Evolutionary conservation across 2,329 filamentous ascomycete genomes (phyloP).

Genomic region (Xylaria sp.): DNA sequence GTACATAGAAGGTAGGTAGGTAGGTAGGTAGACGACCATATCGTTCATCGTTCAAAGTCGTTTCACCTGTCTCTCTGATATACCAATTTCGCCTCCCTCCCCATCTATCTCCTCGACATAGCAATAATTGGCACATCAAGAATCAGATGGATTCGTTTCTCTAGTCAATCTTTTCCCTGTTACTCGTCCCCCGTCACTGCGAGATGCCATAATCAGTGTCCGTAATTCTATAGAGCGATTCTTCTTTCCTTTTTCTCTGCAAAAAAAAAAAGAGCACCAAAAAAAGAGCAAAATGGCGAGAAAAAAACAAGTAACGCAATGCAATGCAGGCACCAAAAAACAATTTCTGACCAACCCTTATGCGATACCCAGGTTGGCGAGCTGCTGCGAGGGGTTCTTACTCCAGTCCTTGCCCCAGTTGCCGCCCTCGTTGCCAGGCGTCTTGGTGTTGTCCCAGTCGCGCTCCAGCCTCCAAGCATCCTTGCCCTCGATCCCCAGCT

Average conservation of each 20-base stretch:
- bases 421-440: constrained; percentile 45
- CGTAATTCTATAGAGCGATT: constrained; percentile 12
- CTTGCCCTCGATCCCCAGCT: constrained; percentile 47
- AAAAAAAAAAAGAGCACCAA: not conserved
- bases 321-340: not conserved
- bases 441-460: constrained; percentile 51
- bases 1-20: constrained; percentile 5
- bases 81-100: not conserved
- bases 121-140: constrained; percentile 18
- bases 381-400: constrained; percentile 37
- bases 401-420: constrained; percentile 51
- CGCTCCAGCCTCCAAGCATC: constrained; percentile 54
- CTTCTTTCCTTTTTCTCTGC: not conserved
- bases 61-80: constrained; percentile 4
- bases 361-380: constrained; percentile 33
- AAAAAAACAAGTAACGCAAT: not conserved
- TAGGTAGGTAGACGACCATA: constrained; percentile 20
- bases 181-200: constrained; percentile 35
- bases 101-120: constrained; percentile 16
- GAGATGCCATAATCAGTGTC: constrained; percentile 29
- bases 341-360: constrained; percentile 25
- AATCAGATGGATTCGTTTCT: constrained; percentile 19
- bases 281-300: constrained; percentile 4
- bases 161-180: constrained; percentile 16
- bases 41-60: constrained; percentile 35